Percentiles rank a stretch among this genome's conserved stretches.
Conservation (phyloP, 495 filamentous ascomycete species). For the Xylaria venustula region DNA sequence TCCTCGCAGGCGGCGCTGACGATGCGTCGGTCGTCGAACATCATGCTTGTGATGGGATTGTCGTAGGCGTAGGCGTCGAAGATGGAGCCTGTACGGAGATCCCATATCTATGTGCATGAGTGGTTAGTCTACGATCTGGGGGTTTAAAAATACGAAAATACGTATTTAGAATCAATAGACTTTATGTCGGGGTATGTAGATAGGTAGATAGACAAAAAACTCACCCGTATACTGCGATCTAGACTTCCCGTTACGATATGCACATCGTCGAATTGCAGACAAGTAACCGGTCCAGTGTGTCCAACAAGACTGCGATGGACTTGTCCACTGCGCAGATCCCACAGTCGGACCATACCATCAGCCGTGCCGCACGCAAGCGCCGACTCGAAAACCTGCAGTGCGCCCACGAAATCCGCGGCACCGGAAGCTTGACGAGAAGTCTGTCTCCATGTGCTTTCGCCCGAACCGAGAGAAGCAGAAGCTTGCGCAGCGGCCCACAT, state of each 20-base stretch:
- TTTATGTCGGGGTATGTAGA: no score
- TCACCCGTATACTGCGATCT: slow-evolving; percentile 91
- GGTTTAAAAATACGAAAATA: no score
- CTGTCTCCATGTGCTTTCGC: slow-evolving; percentile 56
- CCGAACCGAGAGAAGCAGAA: slow-evolving; percentile 59
- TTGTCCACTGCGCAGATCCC: slow-evolving; percentile 95
- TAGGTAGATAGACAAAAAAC: slow-evolving; percentile 36
- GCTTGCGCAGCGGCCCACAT: slow-evolving; percentile 97
- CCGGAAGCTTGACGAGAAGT: slow-evolving; percentile 55
- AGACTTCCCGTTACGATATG: slow-evolving; percentile 92
- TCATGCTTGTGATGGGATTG: slow-evolving; percentile 91
- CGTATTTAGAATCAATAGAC: no score
- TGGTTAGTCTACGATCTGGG: slow-evolving; percentile 9
- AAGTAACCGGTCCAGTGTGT: slow-evolving; percentile 93
- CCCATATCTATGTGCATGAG: slow-evolving; percentile 79
- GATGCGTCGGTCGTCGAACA: slow-evolving; percentile 91
- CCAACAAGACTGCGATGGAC: slow-evolving; percentile 95
- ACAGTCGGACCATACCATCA: slow-evolving; percentile 95
- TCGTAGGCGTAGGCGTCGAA: slow-evolving; percentile 97
- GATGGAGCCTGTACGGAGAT: slow-evolving; percentile 93
- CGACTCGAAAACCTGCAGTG: slow-evolving; percentile 94
- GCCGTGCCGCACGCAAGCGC: slow-evolving; percentile 97
- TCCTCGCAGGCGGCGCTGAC: slow-evolving; percentile 87
- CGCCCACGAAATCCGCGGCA: slow-evolving; percentile 89
- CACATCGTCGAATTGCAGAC: slow-evolving; percentile 93